Conservation (phyloP, 805 yeast genomes). For the Yamadazyma tumulicola region DNA sequence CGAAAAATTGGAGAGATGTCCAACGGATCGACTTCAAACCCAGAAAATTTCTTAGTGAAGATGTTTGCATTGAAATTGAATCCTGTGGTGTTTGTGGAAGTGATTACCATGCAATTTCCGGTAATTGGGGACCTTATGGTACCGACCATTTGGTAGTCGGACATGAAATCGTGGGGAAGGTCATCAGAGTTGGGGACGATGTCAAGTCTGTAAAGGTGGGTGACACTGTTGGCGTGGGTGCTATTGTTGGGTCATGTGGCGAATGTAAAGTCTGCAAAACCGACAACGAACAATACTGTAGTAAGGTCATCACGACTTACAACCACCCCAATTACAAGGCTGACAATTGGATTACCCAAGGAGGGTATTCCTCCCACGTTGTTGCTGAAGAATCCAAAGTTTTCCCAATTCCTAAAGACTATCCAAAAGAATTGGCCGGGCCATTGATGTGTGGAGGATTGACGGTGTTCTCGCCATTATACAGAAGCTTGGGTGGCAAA, state of each 20-base stretch:
- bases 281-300: slow-evolving; percentile 49
- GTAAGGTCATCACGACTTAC: slow-evolving; percentile 48
- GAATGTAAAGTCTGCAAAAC: slow-evolving; percentile 53
- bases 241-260: slow-evolving; percentile 58
- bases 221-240: slow-evolving; percentile 80
- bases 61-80: slow-evolving; percentile 7
- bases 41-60: slow-evolving; percentile 7
- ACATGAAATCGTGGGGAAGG: slow-evolving; percentile 65
- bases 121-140: slow-evolving; percentile 44
- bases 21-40: slow-evolving; percentile 8
- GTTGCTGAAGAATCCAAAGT: slow-evolving; percentile 42
- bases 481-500: slow-evolving; percentile 27
- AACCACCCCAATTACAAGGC: slow-evolving; percentile 33
- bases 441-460: slow-evolving; percentile 57
- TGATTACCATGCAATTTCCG: slow-evolving; percentile 51
- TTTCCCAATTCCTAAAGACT: slow-evolving; percentile 46
- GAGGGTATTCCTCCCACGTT: slow-evolving; percentile 51
- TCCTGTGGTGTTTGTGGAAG: slow-evolving; percentile 64
- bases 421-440: slow-evolving; percentile 43
- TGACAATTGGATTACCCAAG: slow-evolving; percentile 32
- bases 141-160: slow-evolving; percentile 47
- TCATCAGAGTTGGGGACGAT: slow-evolving; percentile 55
- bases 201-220: slow-evolving; percentile 57
- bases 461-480: slow-evolving; percentile 47
- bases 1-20: slow-evolving; percentile 6